Base-by-base conservation (phyloP, 805 yeast genomes). In the Scheffersomyces coipomensis region DNA sequence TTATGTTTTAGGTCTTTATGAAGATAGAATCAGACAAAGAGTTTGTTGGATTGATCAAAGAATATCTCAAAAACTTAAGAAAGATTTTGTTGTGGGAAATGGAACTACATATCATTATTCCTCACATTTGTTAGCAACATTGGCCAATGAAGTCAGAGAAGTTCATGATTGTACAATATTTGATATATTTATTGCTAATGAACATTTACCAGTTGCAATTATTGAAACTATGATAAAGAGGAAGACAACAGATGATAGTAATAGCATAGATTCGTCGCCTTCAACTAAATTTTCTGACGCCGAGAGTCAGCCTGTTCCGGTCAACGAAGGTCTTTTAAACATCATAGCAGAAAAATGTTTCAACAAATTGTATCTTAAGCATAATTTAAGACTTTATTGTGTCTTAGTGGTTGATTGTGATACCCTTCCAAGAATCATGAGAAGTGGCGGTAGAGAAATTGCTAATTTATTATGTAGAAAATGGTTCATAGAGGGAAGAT, bases 91-190 rank as follows among this genome's bases (percentile, higher is more conserved):
- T 51, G 48, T 60, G 13, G 72, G 66, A 10, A 59, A 59, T 33
- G 71, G 69, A 12, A 58, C 69, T 42, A 66, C 81, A 40, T 88
- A 87, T 43, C 95, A 87, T 59, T 93, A 90, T 56, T 76, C 96
- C 0, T 85, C 89, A 5, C 98, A 93, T 59, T 66, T 93, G 31
- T 82, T 91, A 17, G 87, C 85, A 35, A 85, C 97, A 0, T 66
- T 93, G 35, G 93, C 90, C 12, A 72, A 88, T 41, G 84, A 83
- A 31, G 87, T 93, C 4, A 77, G 88, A 18, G 83, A 85, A 31
- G 83, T 90, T 0, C 83, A 82, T 38, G 99, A 93, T 52, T 88
- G 96, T 45, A 84, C 97, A 1, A 89, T 93, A 15, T 93, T 93
- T 62, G 97, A 93, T 53, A 75, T 88, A 2, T 76, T 75, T 42